phyloP scores from a whole-genome alignment of 139 green algal species.

The Yamagishiella unicocca region DNA sequence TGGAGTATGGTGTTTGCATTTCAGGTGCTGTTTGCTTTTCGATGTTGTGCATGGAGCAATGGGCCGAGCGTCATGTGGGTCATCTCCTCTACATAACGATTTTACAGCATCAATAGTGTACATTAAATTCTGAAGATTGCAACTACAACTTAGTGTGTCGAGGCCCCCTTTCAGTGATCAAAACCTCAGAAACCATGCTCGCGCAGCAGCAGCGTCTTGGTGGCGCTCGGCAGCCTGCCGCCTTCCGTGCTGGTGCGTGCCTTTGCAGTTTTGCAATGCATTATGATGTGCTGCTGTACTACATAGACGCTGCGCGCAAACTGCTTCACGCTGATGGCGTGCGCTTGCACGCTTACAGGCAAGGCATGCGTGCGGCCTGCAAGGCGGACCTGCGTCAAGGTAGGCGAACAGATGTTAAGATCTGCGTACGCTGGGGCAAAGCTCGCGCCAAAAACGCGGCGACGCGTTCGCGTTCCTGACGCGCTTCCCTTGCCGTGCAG shows the following conservation, averaged over 20 bases:
- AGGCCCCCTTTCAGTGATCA: too few relatives aligned
- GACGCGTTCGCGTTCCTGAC: too few relatives aligned
- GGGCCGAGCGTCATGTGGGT: too few relatives aligned
- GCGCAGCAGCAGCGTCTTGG: slow-evolving; percentile 13
- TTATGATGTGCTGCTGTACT: too few relatives aligned
- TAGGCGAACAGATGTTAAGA: neutral
- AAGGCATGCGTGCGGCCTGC: slow-evolving; percentile 23
- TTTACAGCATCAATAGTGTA: too few relatives aligned
- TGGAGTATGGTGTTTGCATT: too few relatives aligned
- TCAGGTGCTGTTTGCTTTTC: too few relatives aligned
- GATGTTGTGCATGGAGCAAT: too few relatives aligned
- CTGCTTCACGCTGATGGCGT: neutral
- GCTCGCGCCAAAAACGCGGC: too few relatives aligned
- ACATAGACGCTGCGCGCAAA: too few relatives aligned
- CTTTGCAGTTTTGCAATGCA: neutral
- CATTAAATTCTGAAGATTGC: too few relatives aligned
- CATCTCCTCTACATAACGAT: too few relatives aligned
- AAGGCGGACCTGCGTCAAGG: slow-evolving; percentile 3
- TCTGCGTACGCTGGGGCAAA: neutral
- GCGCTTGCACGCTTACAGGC: slow-evolving; percentile 23
- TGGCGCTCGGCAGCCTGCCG: neutral
- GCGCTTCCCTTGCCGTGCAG: neutral
- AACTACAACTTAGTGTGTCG: neutral
- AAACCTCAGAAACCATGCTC: slow-evolving; percentile 4
- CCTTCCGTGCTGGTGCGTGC: neutral